Percentiles rank a stretch among this genome's conserved stretches.
phyloP scores from a whole-genome alignment of 768 basidiomycete genomes.

The button mushroom (Agaricus bisporus) region DNA sequence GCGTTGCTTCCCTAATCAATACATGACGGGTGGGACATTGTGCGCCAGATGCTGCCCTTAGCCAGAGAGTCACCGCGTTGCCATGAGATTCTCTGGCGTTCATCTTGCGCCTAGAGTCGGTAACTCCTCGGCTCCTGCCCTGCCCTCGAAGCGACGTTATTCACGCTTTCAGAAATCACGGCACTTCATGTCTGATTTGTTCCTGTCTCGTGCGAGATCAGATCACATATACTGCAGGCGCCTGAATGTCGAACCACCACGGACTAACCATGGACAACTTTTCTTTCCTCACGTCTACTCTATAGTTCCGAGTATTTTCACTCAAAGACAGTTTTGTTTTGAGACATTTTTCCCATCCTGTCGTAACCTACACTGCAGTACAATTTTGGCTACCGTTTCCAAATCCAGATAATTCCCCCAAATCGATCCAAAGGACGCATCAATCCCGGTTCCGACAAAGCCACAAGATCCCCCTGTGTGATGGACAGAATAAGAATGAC shows the following conservation, averaged over 20 bases:
- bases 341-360: neutral
- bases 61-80: neutral
- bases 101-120: neutral
- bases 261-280: neutral
- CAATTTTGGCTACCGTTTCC: neutral
- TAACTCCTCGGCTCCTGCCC: constrained; percentile 1
- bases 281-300: neutral
- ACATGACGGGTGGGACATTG: neutral
- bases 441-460: too few relatives aligned
- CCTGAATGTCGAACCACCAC: neutral
- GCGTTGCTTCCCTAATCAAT: neutral
- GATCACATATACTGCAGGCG: neutral
- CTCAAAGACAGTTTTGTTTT: neutral
- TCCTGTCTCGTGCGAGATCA: neutral
- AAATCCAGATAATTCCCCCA: neutral
- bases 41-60: neutral
- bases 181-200: neutral
- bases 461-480: too few relatives aligned
- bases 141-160: neutral
- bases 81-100: neutral
- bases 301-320: neutral
- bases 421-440: neutral
- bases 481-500: neutral
- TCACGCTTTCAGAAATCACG: neutral
- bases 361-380: neutral